Evolutionary conservation across 2,329 filamentous ascomycete genomes (phyloP).

Genomic region (Calonectria leucothoes): DNA sequence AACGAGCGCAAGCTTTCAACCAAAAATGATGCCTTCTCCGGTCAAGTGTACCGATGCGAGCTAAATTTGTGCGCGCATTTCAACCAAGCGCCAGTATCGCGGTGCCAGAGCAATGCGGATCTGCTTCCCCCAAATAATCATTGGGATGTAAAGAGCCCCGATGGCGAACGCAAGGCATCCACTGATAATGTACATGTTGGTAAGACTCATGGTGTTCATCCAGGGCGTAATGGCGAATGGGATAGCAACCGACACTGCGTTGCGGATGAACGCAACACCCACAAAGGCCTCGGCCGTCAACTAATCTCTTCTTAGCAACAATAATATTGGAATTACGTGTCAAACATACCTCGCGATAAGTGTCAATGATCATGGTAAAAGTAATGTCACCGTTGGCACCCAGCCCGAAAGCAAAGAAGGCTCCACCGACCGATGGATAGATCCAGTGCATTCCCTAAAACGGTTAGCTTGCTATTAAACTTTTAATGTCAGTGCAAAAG

Average conservation of each 20-base stretch:
- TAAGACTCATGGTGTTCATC: slow-evolving; percentile 45
- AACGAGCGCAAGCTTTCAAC: no score
- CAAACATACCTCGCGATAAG: slow-evolving; percentile 41
- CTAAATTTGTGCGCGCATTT: slow-evolving; percentile 28
- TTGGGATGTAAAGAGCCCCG: slow-evolving; percentile 39
- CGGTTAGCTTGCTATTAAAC: not conserved
- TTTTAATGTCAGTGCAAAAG: rapidly evolving
- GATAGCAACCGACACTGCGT: slow-evolving; percentile 43
- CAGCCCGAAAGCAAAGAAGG: slow-evolving; percentile 51
- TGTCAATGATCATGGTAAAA: slow-evolving; percentile 51
- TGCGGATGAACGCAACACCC: slow-evolving; percentile 46
- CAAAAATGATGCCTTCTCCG: not conserved
- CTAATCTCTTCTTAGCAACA: not conserved
- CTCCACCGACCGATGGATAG: slow-evolving; percentile 50
- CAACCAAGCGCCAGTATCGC: slow-evolving; percentile 40
- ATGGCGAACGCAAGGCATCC: slow-evolving; percentile 40
- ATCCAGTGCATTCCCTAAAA: slow-evolving; percentile 57
- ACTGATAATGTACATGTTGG: slow-evolving; percentile 43
- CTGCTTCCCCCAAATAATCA: slow-evolving; percentile 48
- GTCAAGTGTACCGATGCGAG: not conserved
- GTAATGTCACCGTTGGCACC: slow-evolving; percentile 51
- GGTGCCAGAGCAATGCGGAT: slow-evolving; percentile 34
- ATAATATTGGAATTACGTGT: not conserved
- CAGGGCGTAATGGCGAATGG: slow-evolving; percentile 45
- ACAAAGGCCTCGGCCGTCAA: slow-evolving; percentile 46